Percentiles rank a stretch among this genome's conserved stretches.
Conservation (phyloP, 352 stramenopile genomes). For the Ophiocytium majus region DNA sequence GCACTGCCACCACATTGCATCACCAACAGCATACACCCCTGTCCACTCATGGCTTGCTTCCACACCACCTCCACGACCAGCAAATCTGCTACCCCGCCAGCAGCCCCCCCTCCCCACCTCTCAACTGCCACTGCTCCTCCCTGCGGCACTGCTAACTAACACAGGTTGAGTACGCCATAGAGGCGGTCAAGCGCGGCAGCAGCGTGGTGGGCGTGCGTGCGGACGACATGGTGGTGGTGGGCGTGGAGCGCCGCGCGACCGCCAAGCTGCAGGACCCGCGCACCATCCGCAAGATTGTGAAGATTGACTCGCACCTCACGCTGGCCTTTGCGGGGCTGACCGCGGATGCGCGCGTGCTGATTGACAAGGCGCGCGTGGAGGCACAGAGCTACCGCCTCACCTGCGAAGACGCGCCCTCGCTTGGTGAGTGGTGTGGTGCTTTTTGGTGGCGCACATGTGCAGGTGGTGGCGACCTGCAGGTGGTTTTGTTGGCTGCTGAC, state of each 20-base stretch:
- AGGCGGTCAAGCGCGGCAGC: slow-evolving; percentile 90
- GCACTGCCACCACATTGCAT: too few species aligned
- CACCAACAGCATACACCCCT: too few species aligned
- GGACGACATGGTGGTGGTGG: slow-evolving; percentile 84
- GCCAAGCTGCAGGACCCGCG: slow-evolving; percentile 84
- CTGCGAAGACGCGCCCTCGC: slow-evolving; percentile 81
- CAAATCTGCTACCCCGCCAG: too few species aligned
- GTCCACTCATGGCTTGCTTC: too few species aligned
- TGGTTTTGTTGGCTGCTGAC: too few species aligned
- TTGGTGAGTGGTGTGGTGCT: slow-evolving; percentile 46
- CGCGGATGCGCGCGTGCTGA: slow-evolving; percentile 84
- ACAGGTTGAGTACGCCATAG: slow-evolving; percentile 98
- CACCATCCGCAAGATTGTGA: slow-evolving; percentile 98
- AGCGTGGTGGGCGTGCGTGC: slow-evolving; percentile 94
- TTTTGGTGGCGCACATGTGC: too few species aligned
- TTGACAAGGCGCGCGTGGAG: slow-evolving; percentile 80
- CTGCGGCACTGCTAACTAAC: background rate
- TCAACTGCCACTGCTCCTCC: background rate
- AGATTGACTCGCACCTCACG: slow-evolving; percentile 95
- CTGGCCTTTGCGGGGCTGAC: slow-evolving; percentile 97
- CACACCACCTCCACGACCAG: too few species aligned
- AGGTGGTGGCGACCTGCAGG: too few species aligned
- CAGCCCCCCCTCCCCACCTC: background rate
- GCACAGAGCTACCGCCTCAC: slow-evolving; percentile 97
- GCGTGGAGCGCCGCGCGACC: slow-evolving; percentile 68